A percentile compares a stretch with the other conserved stretches of the same genome.
Conservation (phyloP, 371 early-diverging fungal genomes). For the Actinomortierella wolfii region DNA sequence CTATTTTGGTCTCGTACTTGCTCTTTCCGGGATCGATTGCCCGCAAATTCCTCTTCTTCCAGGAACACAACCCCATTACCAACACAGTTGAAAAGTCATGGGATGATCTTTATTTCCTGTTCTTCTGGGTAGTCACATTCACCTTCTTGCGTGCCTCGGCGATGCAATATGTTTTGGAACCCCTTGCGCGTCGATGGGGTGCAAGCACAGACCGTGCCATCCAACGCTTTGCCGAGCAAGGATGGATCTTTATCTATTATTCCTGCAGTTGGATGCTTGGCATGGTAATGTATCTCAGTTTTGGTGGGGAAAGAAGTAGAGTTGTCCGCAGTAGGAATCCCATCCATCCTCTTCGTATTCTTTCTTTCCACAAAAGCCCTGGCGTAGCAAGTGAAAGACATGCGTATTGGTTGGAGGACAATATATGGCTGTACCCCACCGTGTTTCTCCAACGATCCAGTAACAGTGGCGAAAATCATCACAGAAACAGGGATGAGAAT, state of each 20-base stretch:
- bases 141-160: constrained; percentile 62
- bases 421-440: too few species aligned
- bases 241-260: constrained; percentile 55
- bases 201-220: constrained; percentile 52
- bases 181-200: constrained; percentile 54
- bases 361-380: too few species aligned
- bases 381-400: too few species aligned
- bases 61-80: constrained; percentile 17
- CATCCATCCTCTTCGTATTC: too few species aligned
- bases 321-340: too few species aligned
- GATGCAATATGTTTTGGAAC: constrained; percentile 61
- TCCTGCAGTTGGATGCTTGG: constrained; percentile 58
- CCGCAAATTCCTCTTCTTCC: constrained; percentile 33
- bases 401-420: too few species aligned
- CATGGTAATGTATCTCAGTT: constrained; percentile 50
- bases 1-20: constrained; percentile 21
- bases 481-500: too few species aligned
- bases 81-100: constrained; percentile 32
- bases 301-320: too few species aligned
- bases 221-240: constrained; percentile 65
- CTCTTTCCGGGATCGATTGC: constrained; percentile 30
- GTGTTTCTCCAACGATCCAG: too few species aligned
- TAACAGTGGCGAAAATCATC: too few species aligned
- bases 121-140: constrained; percentile 65
- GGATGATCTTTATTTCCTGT: constrained; percentile 62